Base-by-base conservation (phyloP, 495 filamentous ascomycete species). In the Neurospora hispaniola region DNA sequence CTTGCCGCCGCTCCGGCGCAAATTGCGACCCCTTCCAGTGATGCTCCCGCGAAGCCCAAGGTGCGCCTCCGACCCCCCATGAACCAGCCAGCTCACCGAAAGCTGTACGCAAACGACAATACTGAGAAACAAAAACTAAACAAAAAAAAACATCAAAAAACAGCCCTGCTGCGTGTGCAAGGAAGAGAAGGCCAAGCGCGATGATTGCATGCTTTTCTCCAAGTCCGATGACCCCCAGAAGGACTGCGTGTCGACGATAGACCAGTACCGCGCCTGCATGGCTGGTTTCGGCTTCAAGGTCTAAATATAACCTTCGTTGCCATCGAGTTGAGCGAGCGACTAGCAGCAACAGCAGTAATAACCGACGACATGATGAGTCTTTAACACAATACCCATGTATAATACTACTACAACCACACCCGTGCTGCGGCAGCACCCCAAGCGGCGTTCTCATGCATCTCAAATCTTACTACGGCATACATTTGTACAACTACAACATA, bases 201-300 rank as follows among this genome's bases (percentile, higher is more conserved):
- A 99, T 82, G 96, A 99, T 84, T 99, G 96, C 86, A 98, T 99
- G 95, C 91, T 99, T 20, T 97, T 98, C 83, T 94, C 91, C 72
- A 93, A 88, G 74, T 85, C 89, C 74, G 87, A 89, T 72, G 89
- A 96, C 78, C 91, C 94, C 40, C 87, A 93, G 77, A 80, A 86
- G 75, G 93, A 94, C 74, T 99, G 96, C 85, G 85, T 89, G 80
- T 86, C 90, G 16, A 88, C 90, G 71, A 92, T 99, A 75, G 89
- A 94, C 16, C 88, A 90, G 76, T 99, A 99, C 84, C 89, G 90
- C 87, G 88, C 82, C 71, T 99, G 96, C 80, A 99, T 99, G 96
- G 89, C 89, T 46, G 92, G 94, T 23, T 98, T 91, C 79, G 96
- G 96, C 42, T 99, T 98, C 86, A 90, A 92, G 81, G 85, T 92